These are phyloP conservation scores for Fomitopsis serialis DNA, from an alignment of 768 basidiomycete species.

Conservation along the genomic window DNA sequence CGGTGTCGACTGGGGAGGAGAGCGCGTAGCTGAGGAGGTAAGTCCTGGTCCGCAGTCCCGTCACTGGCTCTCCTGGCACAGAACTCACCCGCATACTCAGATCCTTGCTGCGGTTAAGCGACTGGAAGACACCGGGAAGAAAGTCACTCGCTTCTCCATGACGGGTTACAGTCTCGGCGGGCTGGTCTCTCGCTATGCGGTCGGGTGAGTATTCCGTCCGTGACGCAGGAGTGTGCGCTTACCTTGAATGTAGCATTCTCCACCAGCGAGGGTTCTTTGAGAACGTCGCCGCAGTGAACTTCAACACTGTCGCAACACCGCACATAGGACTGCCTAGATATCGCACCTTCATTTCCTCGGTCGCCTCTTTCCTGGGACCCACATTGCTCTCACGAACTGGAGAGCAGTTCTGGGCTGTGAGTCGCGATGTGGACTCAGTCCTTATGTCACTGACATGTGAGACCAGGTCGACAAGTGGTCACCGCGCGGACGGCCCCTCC, in stretches of 20 bases:
- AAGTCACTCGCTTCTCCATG: constrained; percentile 65
- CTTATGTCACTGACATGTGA: constrained; percentile 49
- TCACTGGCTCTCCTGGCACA: not conserved
- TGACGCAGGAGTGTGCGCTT: too few relatives aligned
- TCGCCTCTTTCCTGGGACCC: constrained; percentile 55
- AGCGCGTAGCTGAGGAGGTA: constrained; percentile 78
- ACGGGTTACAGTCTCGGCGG: constrained; percentile 83
- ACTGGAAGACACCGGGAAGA: constrained; percentile 46
- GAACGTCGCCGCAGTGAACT: constrained; percentile 66
- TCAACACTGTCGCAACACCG: constrained; percentile 80
- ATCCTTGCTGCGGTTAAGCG: constrained; percentile 49
- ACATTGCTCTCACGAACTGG: constrained; percentile 74
- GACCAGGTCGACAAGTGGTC: constrained; percentile 60
- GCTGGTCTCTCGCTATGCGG: constrained; percentile 70
- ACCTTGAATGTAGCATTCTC: constrained; percentile 41
- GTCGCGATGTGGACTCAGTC: not conserved
- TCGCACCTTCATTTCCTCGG: constrained; percentile 49
- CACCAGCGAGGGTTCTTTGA: constrained; percentile 69
- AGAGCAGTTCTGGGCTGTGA: constrained; percentile 39
- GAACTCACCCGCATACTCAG: constrained; percentile 27
- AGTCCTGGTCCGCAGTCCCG: constrained; percentile 7
- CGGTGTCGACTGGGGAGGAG: constrained; percentile 80
- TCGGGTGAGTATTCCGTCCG: constrained; percentile 40
- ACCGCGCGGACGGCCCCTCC: constrained; percentile 54
- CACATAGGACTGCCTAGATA: constrained; percentile 72